phyloP scores from a whole-genome alignment of 805 yeast genomes.

The Millerozyma miso region DNA sequence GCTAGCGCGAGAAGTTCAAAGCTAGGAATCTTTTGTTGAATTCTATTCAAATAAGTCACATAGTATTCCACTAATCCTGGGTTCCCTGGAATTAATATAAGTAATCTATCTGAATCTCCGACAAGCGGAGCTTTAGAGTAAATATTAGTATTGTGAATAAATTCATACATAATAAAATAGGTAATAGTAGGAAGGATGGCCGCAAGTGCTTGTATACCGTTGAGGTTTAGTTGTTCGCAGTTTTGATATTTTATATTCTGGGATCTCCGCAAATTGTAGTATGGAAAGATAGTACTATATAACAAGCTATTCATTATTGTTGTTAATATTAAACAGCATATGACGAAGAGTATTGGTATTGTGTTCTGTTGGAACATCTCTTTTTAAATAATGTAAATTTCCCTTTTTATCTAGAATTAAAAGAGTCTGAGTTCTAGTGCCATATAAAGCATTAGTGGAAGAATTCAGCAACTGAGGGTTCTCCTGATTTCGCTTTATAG shows the following conservation, averaged over 20 bases:
- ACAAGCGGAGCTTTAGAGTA: not conserved
- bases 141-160: not conserved
- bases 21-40: slow-evolving; percentile 39
- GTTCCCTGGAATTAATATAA: slow-evolving; percentile 70
- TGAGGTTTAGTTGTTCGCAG: too few relatives aligned
- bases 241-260: not conserved
- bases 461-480: not conserved
- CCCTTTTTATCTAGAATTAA: slow-evolving; percentile 54
- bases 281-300: not conserved
- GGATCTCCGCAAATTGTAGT: too few relatives aligned
- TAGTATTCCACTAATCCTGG: slow-evolving; percentile 72
- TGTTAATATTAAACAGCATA: not conserved
- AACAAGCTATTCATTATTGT: not conserved
- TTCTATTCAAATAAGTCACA: slow-evolving; percentile 43
- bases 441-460: slow-evolving; percentile 44
- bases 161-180: not conserved
- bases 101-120: slow-evolving; percentile 18
- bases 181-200: too few relatives aligned
- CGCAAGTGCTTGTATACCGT: too few relatives aligned
- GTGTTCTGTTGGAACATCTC: slow-evolving; percentile 42
- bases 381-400: slow-evolving; percentile 56
- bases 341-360: not conserved
- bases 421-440: slow-evolving; percentile 85
- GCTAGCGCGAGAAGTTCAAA: slow-evolving; percentile 58
- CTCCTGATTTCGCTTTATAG: slow-evolving; percentile 26